Evolutionary conservation across 2,329 filamentous ascomycete species (phyloP).

Genomic region (Ascochyta pisi): DNA sequence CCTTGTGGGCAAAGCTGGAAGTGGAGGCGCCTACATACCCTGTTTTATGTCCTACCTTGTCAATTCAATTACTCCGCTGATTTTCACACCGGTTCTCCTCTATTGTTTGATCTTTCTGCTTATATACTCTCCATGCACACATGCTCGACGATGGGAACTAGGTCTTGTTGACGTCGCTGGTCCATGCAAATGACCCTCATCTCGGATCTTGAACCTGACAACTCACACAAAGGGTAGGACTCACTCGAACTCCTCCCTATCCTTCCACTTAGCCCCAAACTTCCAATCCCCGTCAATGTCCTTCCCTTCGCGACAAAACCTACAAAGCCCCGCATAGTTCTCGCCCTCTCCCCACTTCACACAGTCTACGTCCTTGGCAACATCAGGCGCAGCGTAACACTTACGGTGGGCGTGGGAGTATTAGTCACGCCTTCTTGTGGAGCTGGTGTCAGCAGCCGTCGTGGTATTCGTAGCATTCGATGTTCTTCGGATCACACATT

Average conservation of each 20-base stretch:
- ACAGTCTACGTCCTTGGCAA: not conserved
- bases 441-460: slow-evolving; percentile 6
- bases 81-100: not conserved
- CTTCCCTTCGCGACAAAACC: slow-evolving; percentile 5
- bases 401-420: not conserved
- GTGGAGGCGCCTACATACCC: slow-evolving; percentile 37
- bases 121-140: too few species aligned
- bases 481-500: slow-evolving; percentile 7
- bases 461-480: not conserved
- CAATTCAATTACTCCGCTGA: not conserved
- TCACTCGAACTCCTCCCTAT: not conserved
- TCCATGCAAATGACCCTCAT: not conserved
- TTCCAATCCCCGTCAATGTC: not conserved
- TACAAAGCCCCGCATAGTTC: not conserved
- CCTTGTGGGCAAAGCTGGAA: slow-evolving; percentile 27
- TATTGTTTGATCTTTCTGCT: not conserved
- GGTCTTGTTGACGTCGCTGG: not conserved
- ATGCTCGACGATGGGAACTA: too few species aligned
- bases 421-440: not conserved
- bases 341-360: not conserved
- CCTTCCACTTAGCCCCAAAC: not conserved
- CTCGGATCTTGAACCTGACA: not conserved
- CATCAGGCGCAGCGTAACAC: not conserved
- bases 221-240: too few species aligned
- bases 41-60: not conserved